Percentiles rank a stretch among this genome's conserved stretches.
These are phyloP conservation scores for Solanum chiquidenum DNA, from an alignment of 257 asterid genomes.

Conservation along the genomic window DNA sequence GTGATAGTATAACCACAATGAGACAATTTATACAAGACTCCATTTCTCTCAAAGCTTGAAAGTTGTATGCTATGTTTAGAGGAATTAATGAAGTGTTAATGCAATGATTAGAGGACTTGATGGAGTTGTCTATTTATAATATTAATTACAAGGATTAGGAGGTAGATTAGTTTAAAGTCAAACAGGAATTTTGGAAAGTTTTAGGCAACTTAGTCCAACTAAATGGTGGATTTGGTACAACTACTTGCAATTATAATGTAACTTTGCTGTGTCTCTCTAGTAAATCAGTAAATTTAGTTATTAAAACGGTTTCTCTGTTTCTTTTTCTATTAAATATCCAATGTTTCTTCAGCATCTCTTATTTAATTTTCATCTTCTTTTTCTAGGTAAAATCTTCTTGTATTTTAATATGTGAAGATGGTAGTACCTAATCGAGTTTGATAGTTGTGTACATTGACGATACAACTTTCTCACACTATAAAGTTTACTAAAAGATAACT, in stretches of 20 bases:
- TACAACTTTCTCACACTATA: neutral
- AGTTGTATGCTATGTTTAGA: neutral
- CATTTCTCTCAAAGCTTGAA: conserved; percentile 9
- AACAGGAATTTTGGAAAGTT: conserved; percentile 8
- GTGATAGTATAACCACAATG: conserved; percentile 10
- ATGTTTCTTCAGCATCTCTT: neutral
- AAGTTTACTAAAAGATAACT: neutral
- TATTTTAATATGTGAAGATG: neutral
- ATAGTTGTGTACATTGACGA: no score
- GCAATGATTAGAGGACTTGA: neutral
- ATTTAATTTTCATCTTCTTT: neutral
- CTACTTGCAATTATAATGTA: conserved; percentile 10
- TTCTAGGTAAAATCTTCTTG: neutral
- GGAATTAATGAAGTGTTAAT: neutral
- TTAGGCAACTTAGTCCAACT: conserved; percentile 29
- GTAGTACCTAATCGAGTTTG: neutral
- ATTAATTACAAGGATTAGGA: neutral
- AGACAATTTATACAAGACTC: neutral
- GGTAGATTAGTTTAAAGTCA: conserved; percentile 7
- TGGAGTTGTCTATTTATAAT: conserved; percentile 24
- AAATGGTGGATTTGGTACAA: conserved; percentile 32
- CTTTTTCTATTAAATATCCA: neutral
- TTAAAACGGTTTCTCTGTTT: neutral
- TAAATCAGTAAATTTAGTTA: neutral
- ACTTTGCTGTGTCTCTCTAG: neutral